These are phyloP conservation scores for Jasminum sambac DNA, from an alignment of 257 asterid species.

Conservation along the genomic window DNA sequence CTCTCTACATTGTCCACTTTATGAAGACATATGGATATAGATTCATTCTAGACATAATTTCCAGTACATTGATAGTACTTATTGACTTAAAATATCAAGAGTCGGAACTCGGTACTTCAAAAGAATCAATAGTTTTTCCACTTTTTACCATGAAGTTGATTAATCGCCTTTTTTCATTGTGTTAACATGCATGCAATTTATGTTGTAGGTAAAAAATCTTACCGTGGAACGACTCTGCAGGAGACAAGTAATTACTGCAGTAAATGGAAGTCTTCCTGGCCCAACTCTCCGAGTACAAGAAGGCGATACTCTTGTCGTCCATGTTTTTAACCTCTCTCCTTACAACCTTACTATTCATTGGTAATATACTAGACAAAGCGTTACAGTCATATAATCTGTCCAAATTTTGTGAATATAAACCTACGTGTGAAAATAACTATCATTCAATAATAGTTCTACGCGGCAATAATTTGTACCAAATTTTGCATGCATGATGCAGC, in stretches of 20 bases:
- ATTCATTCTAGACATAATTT: background rate
- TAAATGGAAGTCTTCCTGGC: slow-evolving; percentile 66
- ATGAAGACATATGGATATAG: too few relatives aligned
- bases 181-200: background rate
- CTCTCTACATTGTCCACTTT: too few relatives aligned
- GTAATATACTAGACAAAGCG: slow-evolving; percentile 25
- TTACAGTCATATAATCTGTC: too few relatives aligned
- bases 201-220: slow-evolving; percentile 52
- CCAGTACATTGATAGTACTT: background rate
- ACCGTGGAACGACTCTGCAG: slow-evolving; percentile 50
- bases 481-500: background rate
- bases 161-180: too few relatives aligned
- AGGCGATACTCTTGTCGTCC: slow-evolving; percentile 67
- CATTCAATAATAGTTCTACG: too few relatives aligned
- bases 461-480: background rate
- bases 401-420: too few relatives aligned
- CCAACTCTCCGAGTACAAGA: slow-evolving; percentile 53
- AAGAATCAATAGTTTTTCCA: too few relatives aligned
- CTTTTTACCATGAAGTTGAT: too few relatives aligned
- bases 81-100: too few relatives aligned
- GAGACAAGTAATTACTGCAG: slow-evolving; percentile 61
- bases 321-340: slow-evolving; percentile 57
- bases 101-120: too few relatives aligned
- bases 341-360: slow-evolving; percentile 67
- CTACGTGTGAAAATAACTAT: too few relatives aligned